Evolutionary conservation across 257 asterid species (phyloP), one percentile per base, ranked within the genome.

Genomic region (Handroanthus guayacan): DNA sequence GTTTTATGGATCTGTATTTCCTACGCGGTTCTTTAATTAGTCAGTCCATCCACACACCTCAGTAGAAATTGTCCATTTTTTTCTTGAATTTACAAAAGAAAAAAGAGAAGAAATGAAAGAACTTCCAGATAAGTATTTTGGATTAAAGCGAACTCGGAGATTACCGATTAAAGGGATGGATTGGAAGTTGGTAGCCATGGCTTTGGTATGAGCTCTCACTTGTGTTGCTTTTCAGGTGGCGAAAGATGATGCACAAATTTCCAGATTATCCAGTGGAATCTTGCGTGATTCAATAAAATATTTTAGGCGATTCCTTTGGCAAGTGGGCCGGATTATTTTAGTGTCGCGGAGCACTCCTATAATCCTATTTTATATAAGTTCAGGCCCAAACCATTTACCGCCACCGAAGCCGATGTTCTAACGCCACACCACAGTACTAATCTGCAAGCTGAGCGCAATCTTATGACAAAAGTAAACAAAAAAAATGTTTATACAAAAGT

Each of bases 181-280:
- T 80, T 87, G 83, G 94, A 92, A 95, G 83, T 87, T 88, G 58
- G 97, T 89, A 3, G 97, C 90, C 98, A 92, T 92, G 89, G 84
- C 74, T 43, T 64, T 34, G 44, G 50, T 77, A 60, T 37, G 48
- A 57, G 79, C 70, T 71, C 45, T 56, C 25, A 13, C 45, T 34
- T 1, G 11, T 12, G 44, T 37, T 16, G 20, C 3, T 16, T 51
- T 9, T 58, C 17, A 2, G 38, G 52, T n/a, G 62, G 51, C 38
- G 78, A 73, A 74, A 12, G 85, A 44, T 36, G 81, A 81, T 1
- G 82, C 50, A 16, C 69, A 62, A 2, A 79, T 31, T 52, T 50
- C 79, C 52, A 68, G 56, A 2, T 75, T 54, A 5, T 69, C 14
- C 79, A 0, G 85, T 78, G 6, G 67, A 62, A 1, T 1, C 45